Base-by-base conservation (phyloP, 2,329 filamentous ascomycete species). In the Apiospora rasikravindrae region DNA sequence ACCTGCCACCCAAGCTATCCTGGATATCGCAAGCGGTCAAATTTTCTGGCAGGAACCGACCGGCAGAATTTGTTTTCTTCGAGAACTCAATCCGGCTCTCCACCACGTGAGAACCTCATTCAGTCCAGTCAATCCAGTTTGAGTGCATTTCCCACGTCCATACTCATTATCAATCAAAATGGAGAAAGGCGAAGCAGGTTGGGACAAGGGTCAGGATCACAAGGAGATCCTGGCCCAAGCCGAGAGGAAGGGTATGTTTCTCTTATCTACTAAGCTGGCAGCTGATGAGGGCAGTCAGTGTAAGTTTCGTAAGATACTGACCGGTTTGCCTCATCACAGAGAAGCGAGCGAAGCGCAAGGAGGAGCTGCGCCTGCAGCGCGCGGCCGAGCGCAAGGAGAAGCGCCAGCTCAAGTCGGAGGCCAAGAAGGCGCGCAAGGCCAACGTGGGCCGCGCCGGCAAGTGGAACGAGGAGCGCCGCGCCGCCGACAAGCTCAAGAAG, bases 391-490 rank as follows among this genome's bases (percentile, higher is more conserved):
- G 84, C 68, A 82, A 81, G 72, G 81, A 80, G 73, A 85, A 84
- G 77, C 82, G 80, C 19, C 75, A 76, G 24, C 73, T 73, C 71
- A 81, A 81, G 77, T 76, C 82, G 22, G 81, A 81, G 75, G 82
- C 80, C 70, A 84, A 83, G 77, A 77, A 77, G 66, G 80, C 80
- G 29, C 82, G 81, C 71, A 84, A 85, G 74, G 73, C 74, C 45
- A 82, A 82, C 64, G 73, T 78, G 45, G 72, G 75, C 72, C 78
- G 77, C 53, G 76, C 75, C 19, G 77, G 75, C 49, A 83, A 85
- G 76, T 80, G 80, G 78, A 73, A 76, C 3, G 81, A 82, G 70
- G 49, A 69, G 42, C 77, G 76, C 69, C 82, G 80, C 74, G 78
- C 79, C 4, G 75, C 79, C 53, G 79, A 78, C 61, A 82, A 81